Evolutionary conservation across 208 protist species (phyloP), one percentile per base, ranked within the genome.

Genomic region (Trichomonas tenax): DNA sequence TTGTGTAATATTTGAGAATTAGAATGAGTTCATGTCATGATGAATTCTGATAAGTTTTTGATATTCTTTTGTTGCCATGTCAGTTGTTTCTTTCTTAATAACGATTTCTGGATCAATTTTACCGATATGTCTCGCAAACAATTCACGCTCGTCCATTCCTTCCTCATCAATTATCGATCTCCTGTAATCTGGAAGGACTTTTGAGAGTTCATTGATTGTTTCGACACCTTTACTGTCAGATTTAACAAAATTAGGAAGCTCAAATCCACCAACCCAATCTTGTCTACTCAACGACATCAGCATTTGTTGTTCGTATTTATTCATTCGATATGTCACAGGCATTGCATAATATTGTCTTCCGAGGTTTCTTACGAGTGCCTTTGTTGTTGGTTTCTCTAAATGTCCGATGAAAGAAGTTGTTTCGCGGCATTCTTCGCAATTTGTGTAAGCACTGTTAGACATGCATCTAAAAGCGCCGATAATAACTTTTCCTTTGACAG

Each of bases 381-480:
- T 98, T 81, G 99, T 98, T 11, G 99, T 99, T 0, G 99, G 99
- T 97, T 99, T 99, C 84, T 99, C 98, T 31, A 99, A 98, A 97
- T 99, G 99, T 11, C 99, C 99, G 40, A 99, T 97, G 97, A 99
- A 99, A 40, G 99, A 99, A 45, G 99, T 99, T 15, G 99, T 99
- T 97, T 99, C 99, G 34, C 99, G 98, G 82, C 99, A 98, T 97
- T 99, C 99, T 48, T 98, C 97, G 3, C 98, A 98, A 49, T 99
- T 97, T 96, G 99, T 98, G 46, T 98, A 96, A 96, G 98, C 46
- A 93, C 97, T 96, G 96, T 98, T 97, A 98, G 98, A 98, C 89
- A 99, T 99, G 44, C 98, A 98, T 96, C 99, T 98, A 97, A 99
- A 99, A 31, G 99, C 99, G 97, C 99, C 99, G 97, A 99, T 99